Evolutionary conservation across 2,329 filamentous ascomycete genomes (phyloP).

Genomic region (Fusarium abutilonis): DNA sequence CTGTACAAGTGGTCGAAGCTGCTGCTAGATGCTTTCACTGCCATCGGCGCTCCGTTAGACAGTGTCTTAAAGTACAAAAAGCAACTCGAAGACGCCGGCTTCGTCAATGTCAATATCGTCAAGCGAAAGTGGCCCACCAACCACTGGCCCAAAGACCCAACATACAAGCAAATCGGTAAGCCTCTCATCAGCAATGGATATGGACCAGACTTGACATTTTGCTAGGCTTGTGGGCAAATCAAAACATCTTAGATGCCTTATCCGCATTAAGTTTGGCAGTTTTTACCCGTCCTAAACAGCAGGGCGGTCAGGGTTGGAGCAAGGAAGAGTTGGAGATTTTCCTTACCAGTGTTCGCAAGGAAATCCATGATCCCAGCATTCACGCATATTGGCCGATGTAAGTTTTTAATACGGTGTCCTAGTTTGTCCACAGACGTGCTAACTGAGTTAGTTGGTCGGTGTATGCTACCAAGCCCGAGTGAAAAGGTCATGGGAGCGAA

Average conservation of each 20-base stretch:
- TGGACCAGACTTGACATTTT: neutral
- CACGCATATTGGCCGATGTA: constrained; percentile 23
- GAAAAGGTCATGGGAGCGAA: neutral
- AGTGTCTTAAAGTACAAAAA: constrained; percentile 18
- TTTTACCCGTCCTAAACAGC: constrained; percentile 11
- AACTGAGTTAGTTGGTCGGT: constrained; percentile 11
- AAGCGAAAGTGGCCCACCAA: constrained; percentile 26
- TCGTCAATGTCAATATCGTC: constrained; percentile 2
- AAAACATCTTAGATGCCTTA: constrained; percentile 13
- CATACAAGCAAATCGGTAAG: constrained; percentile 34
- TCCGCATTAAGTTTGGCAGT: constrained; percentile 11
- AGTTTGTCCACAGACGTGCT: neutral
- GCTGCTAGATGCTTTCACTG: constrained; percentile 3
- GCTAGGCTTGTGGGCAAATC: constrained; percentile 10
- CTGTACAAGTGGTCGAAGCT: constrained; percentile 15
- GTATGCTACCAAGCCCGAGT: constrained; percentile 10
- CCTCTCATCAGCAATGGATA: neutral
- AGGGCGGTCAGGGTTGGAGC: constrained; percentile 13
- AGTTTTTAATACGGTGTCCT: neutral
- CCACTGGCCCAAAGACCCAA: constrained; percentile 21
- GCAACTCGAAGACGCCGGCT: constrained; percentile 16
- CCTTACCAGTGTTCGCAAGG: constrained; percentile 8
- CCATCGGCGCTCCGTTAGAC: constrained; percentile 1
- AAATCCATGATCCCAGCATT: constrained; percentile 2
- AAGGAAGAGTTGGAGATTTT: constrained; percentile 13